Evolutionary conservation across 192 early-diverging fungal genomes (phyloP), one percentile per base, ranked within the genome.

Genomic region (Coemansia umbellata): DNA sequence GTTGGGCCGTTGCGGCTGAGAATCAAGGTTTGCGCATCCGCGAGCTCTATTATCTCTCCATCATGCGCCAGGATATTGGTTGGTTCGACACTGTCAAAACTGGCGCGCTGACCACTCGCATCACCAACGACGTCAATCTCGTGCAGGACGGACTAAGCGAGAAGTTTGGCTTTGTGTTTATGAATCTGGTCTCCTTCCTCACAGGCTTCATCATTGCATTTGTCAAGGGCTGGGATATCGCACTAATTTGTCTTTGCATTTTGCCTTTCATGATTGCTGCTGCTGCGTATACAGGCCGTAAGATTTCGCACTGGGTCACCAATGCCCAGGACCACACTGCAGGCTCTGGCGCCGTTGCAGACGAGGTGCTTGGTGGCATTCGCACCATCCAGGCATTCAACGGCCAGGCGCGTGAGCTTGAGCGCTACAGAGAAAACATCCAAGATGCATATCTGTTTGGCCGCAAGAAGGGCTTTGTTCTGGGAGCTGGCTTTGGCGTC

Each of bases 81-180:
- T 96, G 87, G 84, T 93, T 92, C 66, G 93, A 96, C 63, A 64
- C 78, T 30, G 69, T 80, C 17, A 75, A 82, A 61, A 80, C 83
- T 37, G 92, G 89, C 50, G 85, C 85, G 41, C 72, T 96, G 47
- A 87, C 89, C 9, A 89, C 91, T 15, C 85, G 91, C 35, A 81
- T 96, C 45, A 85, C 91, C 39, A 80, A 84, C 47, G 91, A 96
- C 45, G 91, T 86, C 17, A 84, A 85, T 36, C 53, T 92, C 31
- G 84, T 92, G 32, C 90, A 94, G 66, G 93, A 94, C 63, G 91
- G 88, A 40, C 82, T 95, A 26, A 79, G 81, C 27, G 90, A 92
- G 41, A 95, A 95, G 55, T 79, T 90, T 15, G 85, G 87, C 36
- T 64, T 89, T 32, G 71, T 85, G 36, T 49, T 90, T 28, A 70